Evolutionary conservation across 2,329 filamentous ascomycete species (phyloP), one percentile per base, ranked within the genome.

Genomic region (Pseudopithomyces chartarum): DNA sequence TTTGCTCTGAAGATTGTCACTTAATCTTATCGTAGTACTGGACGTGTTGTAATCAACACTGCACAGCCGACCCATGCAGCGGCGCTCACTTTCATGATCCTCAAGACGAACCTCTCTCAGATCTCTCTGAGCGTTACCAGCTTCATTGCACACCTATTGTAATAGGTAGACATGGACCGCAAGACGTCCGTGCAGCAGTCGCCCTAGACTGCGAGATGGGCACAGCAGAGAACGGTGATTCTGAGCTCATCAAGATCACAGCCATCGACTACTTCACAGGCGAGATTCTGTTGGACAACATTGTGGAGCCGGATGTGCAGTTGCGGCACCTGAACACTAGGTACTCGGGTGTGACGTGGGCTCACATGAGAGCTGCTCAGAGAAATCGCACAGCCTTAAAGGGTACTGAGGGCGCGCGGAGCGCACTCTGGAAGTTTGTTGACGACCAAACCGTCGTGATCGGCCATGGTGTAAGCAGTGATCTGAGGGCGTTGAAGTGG

Each of bases 171-270:
- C 19, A 3, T 19, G 20, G 32, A 22, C n/a, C 19, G 1, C 53
- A 29, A 19, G 38, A 43, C 13, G 50, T 56, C 23, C 61, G 59
- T 33, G 50, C 23, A 17, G 58, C 58, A 8, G 77, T 85, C 2
- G 81, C 79, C 0, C 69, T 86, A 3, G 83, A 85, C 58, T 85
- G 84, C 59, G 83, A 86, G 60, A 85, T 85, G 82, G 83, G 83
- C 15, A 77, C 73, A 0, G 71, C 79, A 1, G 60, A 63, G 8
- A 70, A 70, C 5, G 78, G 79, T 6, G 81, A 85, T 10, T 67
- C 71, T 0, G 82, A 85, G 58, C 69, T 86, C 7, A 83, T 86
- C 55, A 81, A 83, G 3, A 40, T 86, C 1, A 81, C 80, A 0
- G 64, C 79, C 1, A 64, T 86, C 23, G 83, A 63, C 13, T 83